Percentiles rank a stretch among this genome's conserved stretches.
Conservation (phyloP, 1,139 yeast genomes). For the Lodderomyces orthopsilosis region DNA sequence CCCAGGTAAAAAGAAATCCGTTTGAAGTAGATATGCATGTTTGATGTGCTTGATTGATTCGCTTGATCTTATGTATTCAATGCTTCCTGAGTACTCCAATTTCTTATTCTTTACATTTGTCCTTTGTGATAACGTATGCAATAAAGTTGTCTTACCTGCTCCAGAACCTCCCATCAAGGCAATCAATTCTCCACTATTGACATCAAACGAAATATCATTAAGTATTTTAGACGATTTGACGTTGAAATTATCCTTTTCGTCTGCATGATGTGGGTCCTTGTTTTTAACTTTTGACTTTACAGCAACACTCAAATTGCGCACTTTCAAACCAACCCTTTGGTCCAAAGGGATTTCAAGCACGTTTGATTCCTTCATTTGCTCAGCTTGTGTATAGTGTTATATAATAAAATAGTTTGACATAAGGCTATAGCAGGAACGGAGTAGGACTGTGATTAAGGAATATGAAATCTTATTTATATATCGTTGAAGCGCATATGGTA, state of each 20-base stretch:
- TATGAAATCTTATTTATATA: too few species aligned
- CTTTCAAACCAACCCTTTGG: constrained; percentile 28
- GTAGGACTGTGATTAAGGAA: background rate
- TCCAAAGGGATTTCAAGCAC: constrained; percentile 20
- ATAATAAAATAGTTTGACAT: background rate
- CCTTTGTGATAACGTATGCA: constrained; percentile 69
- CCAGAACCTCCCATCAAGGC: constrained; percentile 88
- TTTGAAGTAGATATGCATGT: constrained; percentile 74
- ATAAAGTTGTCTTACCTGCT: constrained; percentile 78
- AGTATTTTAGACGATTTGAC: constrained; percentile 21
- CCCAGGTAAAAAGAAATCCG: constrained; percentile 69
- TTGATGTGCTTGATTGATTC: constrained; percentile 22
- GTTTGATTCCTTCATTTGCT: constrained; percentile 8
- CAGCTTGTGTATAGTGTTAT: background rate
- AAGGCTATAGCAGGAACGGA: background rate
- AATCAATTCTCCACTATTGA: constrained; percentile 51
- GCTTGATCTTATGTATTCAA: constrained; percentile 18
- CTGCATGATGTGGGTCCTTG: background rate
- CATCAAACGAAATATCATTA: constrained; percentile 51
- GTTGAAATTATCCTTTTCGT: constrained; percentile 4
- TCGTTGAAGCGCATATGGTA: background rate
- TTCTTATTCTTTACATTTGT: constrained; percentile 36
- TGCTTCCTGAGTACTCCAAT: constrained; percentile 31
- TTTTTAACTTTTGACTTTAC: constrained; percentile 18
- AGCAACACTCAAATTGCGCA: constrained; percentile 28